Evolutionary conservation across 2,329 filamentous ascomycete genomes (phyloP).

Genomic region (Phialemoniopsis sp.): DNA sequence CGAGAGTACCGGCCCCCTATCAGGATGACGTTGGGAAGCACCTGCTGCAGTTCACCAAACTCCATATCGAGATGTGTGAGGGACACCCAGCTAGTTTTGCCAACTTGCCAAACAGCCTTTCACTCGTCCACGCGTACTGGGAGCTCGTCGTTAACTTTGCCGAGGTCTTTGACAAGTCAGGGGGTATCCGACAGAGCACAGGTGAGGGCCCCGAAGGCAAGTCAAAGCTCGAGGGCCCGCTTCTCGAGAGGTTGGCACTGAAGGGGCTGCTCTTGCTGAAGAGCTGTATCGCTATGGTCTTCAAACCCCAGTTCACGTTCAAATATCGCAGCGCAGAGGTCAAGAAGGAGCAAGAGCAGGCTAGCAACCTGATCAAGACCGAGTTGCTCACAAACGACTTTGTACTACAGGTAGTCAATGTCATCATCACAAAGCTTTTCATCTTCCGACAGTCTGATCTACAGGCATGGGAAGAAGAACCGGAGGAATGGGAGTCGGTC

Average conservation of each 20-base stretch:
- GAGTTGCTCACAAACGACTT: conserved; percentile 74
- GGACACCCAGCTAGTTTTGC: conserved; percentile 79
- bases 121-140: conserved; percentile 83
- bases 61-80: conserved; percentile 83
- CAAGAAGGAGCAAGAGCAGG: conserved; percentile 70
- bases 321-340: conserved; percentile 73
- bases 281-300: conserved; percentile 80
- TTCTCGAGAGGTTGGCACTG: conserved; percentile 75
- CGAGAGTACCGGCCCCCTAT: conserved; percentile 46
- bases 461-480: conserved; percentile 88
- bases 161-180: conserved; percentile 63
- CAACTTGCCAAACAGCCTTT: conserved; percentile 72
- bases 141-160: conserved; percentile 72
- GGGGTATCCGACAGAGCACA: conserved; percentile 45
- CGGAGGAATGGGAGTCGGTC: conserved; percentile 90
- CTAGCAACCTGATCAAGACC: conserved; percentile 64
- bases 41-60: conserved; percentile 82
- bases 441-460: conserved; percentile 82
- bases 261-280: conserved; percentile 80
- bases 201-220: conserved; percentile 31
- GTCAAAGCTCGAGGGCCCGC: conserved; percentile 52
- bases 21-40: conserved; percentile 75
- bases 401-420: conserved; percentile 76
- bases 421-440: conserved; percentile 83
- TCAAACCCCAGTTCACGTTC: conserved; percentile 76